Evolutionary conservation across 495 filamentous ascomycete genomes (phyloP).

Genomic region (Chaetomium tenue): DNA sequence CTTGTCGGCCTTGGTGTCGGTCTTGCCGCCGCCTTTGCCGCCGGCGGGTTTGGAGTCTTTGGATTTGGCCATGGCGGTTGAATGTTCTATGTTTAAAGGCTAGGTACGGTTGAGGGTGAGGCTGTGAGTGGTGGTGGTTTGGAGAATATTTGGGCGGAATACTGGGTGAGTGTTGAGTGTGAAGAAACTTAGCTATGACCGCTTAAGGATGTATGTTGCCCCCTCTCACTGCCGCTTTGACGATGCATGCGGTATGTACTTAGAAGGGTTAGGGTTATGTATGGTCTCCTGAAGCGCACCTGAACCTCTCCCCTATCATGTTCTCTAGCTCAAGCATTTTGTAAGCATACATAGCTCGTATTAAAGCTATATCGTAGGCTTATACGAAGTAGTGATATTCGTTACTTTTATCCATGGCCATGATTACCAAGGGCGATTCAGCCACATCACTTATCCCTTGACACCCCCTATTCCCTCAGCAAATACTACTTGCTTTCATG

Average conservation of each 20-base stretch:
- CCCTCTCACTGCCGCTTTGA: neutral
- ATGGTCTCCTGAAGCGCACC: neutral
- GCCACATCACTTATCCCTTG: too few relatives aligned
- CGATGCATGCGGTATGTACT: neutral
- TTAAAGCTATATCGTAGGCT: too few relatives aligned
- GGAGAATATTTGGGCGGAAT: neutral
- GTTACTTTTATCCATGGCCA: too few relatives aligned
- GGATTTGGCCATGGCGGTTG: constrained; percentile 29
- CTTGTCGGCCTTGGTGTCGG: constrained; percentile 24
- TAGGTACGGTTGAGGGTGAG: neutral
- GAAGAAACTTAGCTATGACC: neutral
- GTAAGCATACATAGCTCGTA: too few relatives aligned
- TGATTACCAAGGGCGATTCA: too few relatives aligned
- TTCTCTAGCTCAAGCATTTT: too few relatives aligned
- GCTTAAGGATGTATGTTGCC: neutral
- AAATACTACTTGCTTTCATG: neutral
- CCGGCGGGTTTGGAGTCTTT: constrained; percentile 14
- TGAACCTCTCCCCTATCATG: too few relatives aligned
- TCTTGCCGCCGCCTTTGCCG: constrained; percentile 12
- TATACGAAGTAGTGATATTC: too few relatives aligned
- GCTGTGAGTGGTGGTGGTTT: neutral
- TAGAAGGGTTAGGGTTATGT: neutral
- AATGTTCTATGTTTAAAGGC: neutral
- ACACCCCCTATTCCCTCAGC: neutral
- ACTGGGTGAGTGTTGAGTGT: neutral